Evolutionary conservation across 352 stramenopile genomes (phyloP).

Genomic region (Pythium apleroticum): DNA sequence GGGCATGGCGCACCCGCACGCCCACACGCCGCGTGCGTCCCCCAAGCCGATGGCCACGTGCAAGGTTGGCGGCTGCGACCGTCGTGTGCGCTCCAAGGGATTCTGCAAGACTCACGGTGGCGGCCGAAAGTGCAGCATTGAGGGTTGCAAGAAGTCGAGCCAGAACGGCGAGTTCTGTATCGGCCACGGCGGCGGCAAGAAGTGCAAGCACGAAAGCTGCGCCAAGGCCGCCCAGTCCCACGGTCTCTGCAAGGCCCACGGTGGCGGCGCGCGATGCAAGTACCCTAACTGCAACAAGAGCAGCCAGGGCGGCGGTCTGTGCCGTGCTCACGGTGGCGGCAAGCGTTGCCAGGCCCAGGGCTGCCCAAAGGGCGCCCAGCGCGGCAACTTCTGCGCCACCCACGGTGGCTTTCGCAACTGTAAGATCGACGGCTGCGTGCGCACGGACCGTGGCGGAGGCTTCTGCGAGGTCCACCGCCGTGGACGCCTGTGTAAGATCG

Average conservation of each 20-base stretch:
- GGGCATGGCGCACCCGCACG: constrained; percentile 29
- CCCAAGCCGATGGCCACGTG: constrained; percentile 63
- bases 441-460: constrained; percentile 77
- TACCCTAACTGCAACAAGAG: constrained; percentile 83
- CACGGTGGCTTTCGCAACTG: constrained; percentile 87
- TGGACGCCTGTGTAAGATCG: constrained; percentile 76
- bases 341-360: constrained; percentile 74
- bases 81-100: constrained; percentile 73
- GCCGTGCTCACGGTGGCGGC: constrained; percentile 73
- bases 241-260: constrained; percentile 83
- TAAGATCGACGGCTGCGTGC: constrained; percentile 81
- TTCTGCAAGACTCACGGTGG: constrained; percentile 87
- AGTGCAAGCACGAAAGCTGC: constrained; percentile 82
- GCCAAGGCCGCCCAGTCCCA: constrained; percentile 85
- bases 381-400: constrained; percentile 83
- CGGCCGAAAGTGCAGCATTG: constrained; percentile 80
- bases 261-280: constrained; percentile 81
- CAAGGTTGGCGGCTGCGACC: constrained; percentile 59
- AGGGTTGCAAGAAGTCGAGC: constrained; percentile 85
- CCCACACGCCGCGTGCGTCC: constrained; percentile 33
- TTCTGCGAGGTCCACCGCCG: constrained; percentile 87
- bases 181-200: constrained; percentile 83
- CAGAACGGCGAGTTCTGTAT: constrained; percentile 89
- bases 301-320: constrained; percentile 74
- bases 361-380: constrained; percentile 79